phyloP scores from a whole-genome alignment of 1,139 yeast species.

The Candida gigantensis region DNA sequence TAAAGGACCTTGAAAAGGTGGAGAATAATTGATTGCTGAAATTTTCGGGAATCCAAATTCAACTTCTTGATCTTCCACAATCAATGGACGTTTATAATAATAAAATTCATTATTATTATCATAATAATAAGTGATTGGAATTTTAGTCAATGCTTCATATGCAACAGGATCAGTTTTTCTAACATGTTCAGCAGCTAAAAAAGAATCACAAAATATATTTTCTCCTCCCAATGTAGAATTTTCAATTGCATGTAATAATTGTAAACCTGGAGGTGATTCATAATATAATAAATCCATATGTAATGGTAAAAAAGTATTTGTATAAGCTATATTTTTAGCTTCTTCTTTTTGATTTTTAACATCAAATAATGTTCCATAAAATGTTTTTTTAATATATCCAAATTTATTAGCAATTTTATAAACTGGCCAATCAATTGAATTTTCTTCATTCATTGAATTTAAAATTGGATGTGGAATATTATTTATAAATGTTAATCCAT shows the following conservation, averaged over 20 bases:
- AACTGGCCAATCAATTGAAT: constrained; percentile 42
- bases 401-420: constrained; percentile 55
- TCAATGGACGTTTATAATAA: constrained; percentile 62
- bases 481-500: constrained; percentile 60
- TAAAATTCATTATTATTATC: constrained; percentile 65
- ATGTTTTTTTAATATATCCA: constrained; percentile 72
- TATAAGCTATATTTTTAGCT: constrained; percentile 77
- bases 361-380: constrained; percentile 75
- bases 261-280: constrained; percentile 85
- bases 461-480: constrained; percentile 45
- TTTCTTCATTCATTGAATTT: constrained; percentile 28
- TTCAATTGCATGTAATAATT: constrained; percentile 64
- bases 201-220: constrained; percentile 73
- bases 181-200: constrained; percentile 62
- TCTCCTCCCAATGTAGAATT: constrained; percentile 72
- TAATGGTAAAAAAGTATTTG: constrained; percentile 65
- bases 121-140: constrained; percentile 74
- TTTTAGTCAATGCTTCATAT: constrained; percentile 58
- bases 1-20: constrained; percentile 85
- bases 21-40: constrained; percentile 71
- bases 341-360: constrained; percentile 56
- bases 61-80: constrained; percentile 55
- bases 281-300: constrained; percentile 82
- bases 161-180: constrained; percentile 60
- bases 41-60: constrained; percentile 37